Evolutionary conservation across 495 filamentous ascomycete species (phyloP).

Genomic region (Terfezia claveryi): DNA sequence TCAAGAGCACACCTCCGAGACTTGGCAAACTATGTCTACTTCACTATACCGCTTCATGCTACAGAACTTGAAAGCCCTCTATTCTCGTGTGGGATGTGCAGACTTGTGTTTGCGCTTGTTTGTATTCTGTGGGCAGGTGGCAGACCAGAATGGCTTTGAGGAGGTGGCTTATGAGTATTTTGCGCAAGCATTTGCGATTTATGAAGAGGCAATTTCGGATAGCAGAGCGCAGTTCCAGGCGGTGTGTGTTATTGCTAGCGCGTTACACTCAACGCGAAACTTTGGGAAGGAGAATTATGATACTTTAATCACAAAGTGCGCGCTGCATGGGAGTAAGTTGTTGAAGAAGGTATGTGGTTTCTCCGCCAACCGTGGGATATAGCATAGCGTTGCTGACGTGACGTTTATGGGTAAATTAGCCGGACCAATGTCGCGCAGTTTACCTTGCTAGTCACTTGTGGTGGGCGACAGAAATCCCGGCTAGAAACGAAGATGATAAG

Average conservation of each 20-base stretch:
- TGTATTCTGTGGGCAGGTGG: constrained; percentile 73
- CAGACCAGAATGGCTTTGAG: constrained; percentile 79
- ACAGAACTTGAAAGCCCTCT: constrained; percentile 63
- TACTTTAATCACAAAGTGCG: constrained; percentile 92
- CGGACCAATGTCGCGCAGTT: constrained; percentile 89
- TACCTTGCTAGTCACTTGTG: constrained; percentile 90
- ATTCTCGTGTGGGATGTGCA: constrained; percentile 64
- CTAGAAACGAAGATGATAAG: constrained; percentile 63
- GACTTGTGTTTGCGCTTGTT: constrained; percentile 79
- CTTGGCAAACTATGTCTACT: constrained; percentile 75
- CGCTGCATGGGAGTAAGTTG: constrained; percentile 87
- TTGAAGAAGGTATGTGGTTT: constrained; percentile 46
- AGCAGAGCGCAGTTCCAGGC: constrained; percentile 94
- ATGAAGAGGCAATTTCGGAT: constrained; percentile 88
- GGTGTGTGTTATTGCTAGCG: constrained; percentile 80
- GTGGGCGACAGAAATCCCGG: constrained; percentile 84
- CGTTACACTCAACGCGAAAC: constrained; percentile 61
- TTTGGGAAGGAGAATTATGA: constrained; percentile 96
- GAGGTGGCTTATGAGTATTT: constrained; percentile 97
- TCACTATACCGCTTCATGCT: constrained; percentile 92
- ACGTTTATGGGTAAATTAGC: constrained; percentile 16
- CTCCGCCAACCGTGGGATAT: neutral
- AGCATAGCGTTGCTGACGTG: neutral
- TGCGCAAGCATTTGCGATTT: constrained; percentile 93
- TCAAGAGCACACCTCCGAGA: constrained; percentile 84